Base-by-base conservation (phyloP, 2,329 filamentous ascomycete genomes). In the Pseudodiploospora longispora region DNA sequence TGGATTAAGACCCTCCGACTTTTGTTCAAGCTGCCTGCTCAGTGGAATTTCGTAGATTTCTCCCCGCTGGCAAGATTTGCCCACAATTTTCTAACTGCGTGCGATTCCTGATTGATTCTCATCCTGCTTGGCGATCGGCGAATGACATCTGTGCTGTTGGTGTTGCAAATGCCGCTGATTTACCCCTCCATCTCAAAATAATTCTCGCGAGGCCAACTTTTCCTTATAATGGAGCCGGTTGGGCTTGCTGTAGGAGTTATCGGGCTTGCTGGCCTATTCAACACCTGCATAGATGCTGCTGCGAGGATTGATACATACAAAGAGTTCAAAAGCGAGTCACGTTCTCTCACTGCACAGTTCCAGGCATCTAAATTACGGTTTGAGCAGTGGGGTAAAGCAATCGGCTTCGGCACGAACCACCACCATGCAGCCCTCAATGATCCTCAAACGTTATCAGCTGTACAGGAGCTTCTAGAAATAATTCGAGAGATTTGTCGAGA, bases 181-280 rank as follows among this genome's bases (percentile, higher is more conserved):
- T 19, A 19, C 19, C 19, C 19, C 19, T 19, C 19, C 19, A 19
- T 19, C 19, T 19, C 19, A 19, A 19, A 19, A 19, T 19, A 19
- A 19, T 19, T 19, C 19, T 19, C 19, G 19, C 19, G 19, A 19
- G 19, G 19, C 19, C 19, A 19, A 19, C 19, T 3, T 19, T 19
- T 19, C 19, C 19, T 19, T 19, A 19, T 19, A 19, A 56, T 56
- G 54, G 52, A 55, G 27, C 19, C 46, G 4, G 38, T 47, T 4
- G 42, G 50, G 10, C 42, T 58, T 3, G 45, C 44, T 1, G 36
- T 56, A n/a, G 48, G 50, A 12, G 27, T 55, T 29, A 38, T 43
- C 5, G 50, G 50, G 5, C 49, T 56, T 3, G 46, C 43, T 3
- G 51, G 54, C 5, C 47, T 59, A 0, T 57, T 56, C 30, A 52